These are phyloP conservation scores for Heritiera littoralis DNA, from an alignment of 345 rosid species.

Conservation along the genomic window DNA sequence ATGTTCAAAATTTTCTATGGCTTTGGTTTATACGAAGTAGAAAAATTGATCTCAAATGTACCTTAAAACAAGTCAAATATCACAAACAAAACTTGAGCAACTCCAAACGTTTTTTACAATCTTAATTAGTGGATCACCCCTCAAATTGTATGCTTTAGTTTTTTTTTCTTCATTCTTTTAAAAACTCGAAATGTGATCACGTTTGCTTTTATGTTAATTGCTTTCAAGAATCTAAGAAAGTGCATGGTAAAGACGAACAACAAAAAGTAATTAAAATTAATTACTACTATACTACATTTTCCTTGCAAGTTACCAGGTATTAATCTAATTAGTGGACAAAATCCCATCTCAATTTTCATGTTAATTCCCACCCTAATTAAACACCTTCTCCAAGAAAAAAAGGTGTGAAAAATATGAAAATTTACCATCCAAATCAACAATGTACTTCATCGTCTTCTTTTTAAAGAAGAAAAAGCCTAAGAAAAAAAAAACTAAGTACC, in stretches of 20 bases:
- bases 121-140: too few species aligned
- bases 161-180: too few species aligned
- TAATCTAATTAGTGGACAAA: neutral
- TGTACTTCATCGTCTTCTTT: too few species aligned
- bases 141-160: neutral
- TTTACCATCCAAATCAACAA: too few species aligned
- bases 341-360: neutral
- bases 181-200: neutral
- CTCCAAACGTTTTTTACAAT: too few species aligned
- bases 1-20: too few species aligned
- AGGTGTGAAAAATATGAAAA: too few species aligned
- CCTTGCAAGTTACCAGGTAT: neutral
- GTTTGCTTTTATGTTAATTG: neutral
- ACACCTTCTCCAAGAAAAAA: neutral
- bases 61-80: too few species aligned
- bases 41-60: too few species aligned
- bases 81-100: too few species aligned
- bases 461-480: too few species aligned
- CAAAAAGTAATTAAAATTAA: neutral
- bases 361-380: neutral
- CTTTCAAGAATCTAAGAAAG: neutral
- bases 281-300: neutral
- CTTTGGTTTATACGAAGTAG: too few species aligned
- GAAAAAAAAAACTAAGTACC: constrained; percentile 28
- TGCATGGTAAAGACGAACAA: neutral